Conservation (phyloP, 305 asterid genomes). For the Solanum hybrid region DNA sequence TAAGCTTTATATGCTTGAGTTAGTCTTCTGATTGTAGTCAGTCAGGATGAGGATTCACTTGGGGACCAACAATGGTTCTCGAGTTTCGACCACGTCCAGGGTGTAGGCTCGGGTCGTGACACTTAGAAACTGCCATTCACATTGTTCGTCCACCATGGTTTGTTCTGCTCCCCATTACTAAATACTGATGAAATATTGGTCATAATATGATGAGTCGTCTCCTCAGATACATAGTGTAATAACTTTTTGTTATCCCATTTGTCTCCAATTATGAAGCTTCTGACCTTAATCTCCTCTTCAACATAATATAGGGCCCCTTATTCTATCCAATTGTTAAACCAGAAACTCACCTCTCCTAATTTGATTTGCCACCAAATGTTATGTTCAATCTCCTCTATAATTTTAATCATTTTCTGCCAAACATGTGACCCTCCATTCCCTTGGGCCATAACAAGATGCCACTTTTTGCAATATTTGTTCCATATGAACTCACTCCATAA, state of each 20-base stretch:
- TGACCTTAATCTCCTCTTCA: not conserved
- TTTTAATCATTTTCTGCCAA: not conserved
- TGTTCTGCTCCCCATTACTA: not conserved
- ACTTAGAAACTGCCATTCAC: not conserved
- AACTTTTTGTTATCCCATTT: not conserved
- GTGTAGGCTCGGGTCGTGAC: too few species aligned
- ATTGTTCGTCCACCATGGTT: not conserved
- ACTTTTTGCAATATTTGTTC: too few species aligned
- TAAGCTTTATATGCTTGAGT: too few species aligned
- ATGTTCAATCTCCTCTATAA: not conserved
- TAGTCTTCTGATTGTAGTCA: too few species aligned
- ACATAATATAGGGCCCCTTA: not conserved
- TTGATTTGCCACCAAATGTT: not conserved
- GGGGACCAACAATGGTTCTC: too few species aligned
- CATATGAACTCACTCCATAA: not conserved
- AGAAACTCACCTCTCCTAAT: not conserved
- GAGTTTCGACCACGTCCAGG: too few species aligned
- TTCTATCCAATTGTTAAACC: not conserved
- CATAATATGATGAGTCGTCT: not conserved
- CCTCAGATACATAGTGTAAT: not conserved
- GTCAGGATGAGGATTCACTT: too few species aligned
- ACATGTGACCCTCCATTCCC: not conserved
- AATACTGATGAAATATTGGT: not conserved
- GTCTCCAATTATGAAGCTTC: not conserved
- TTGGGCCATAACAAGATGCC: not conserved